Base-by-base conservation (phyloP, 345 rosid species). In the Draba incana region DNA sequence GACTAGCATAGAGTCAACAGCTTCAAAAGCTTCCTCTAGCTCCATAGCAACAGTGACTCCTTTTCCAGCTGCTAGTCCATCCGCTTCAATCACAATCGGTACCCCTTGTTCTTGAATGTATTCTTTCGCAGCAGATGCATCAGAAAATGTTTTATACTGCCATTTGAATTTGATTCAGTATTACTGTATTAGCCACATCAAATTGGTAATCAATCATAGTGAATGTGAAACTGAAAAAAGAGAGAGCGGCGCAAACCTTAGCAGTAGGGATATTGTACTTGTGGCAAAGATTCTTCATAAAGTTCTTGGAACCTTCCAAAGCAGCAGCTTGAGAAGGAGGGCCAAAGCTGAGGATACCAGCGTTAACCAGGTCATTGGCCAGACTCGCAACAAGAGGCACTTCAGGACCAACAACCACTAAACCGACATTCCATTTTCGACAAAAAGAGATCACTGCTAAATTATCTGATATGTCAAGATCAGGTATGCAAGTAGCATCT, bases 251-350 rank as follows among this genome's bases (percentile, higher is more conserved):
- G 47, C 60, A 51, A 78, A 94, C 99, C 99, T 91, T 89, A 24
- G 97, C 96, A 4, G 99, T 94, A 73, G 99, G 97, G 78, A 94
- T 91, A 37, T 70, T 77, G 65, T 91, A 91, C 61, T 94, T 91
- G 79, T 84, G 88, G 57, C 97, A 94, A 64, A 94, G 82, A 70
- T 52, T 84, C 81, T 90, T 94, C 99, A 89, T 94, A 73, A 90
- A 91, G 79, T 86, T 80, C 79, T 94, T 94, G 56, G 99, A 94
- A 68, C 99, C 97, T 86, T 94, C 97, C 72, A 94, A 69, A 56
- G 95, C 96, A 62, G 97, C 99, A 45, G 99, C 99, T 81, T 91
- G 88, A 7, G 92, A 87, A 33, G 99, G 88, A 51, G 96, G 96
- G 7, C 99, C 99, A 64, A 91, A 91, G 10, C 95, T 82, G 33